phyloP scores from a whole-genome alignment of 148 eudicot species.

The Rhododendron simsii region DNA sequence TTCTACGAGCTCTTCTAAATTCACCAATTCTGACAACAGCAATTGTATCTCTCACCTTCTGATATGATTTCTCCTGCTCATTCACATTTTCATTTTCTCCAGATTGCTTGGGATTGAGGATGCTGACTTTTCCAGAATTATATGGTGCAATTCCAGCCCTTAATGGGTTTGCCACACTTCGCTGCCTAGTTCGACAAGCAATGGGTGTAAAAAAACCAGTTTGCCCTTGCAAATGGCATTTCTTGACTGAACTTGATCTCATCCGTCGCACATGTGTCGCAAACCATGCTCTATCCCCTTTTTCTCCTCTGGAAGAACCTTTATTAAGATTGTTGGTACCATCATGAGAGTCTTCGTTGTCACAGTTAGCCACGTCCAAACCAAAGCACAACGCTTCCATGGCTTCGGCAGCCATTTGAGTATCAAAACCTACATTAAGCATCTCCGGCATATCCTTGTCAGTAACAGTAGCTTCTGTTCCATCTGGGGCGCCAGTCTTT shows the following conservation, averaged over 20 bases:
- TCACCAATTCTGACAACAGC: conserved; percentile 19
- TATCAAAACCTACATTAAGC: conserved; percentile 60
- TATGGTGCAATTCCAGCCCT: not conserved
- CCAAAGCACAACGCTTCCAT: conserved; percentile 66
- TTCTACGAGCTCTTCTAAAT: conserved; percentile 20
- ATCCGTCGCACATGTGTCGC: conserved; percentile 17
- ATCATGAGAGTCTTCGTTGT: conserved; percentile 15
- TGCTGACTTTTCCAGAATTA: not conserved
- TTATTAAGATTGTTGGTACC: conserved; percentile 11
- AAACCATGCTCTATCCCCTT: conserved; percentile 11
- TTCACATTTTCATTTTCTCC: conserved; percentile 5
- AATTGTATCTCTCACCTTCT: conserved; percentile 4
- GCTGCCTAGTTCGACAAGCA: conserved; percentile 45
- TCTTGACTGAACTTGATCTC: conserved; percentile 26
- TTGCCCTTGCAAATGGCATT: conserved; percentile 16
- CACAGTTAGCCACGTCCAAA: conserved; percentile 18
- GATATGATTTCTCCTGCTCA: not conserved
- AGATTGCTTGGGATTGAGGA: conserved; percentile 1
- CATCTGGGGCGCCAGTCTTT: conserved; percentile 16
- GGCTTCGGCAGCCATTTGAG: conserved; percentile 97
- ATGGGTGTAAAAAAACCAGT: conserved; percentile 22
- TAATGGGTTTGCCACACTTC: conserved; percentile 6
- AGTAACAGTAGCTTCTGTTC: conserved; percentile 18
- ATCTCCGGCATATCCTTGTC: conserved; percentile 26
- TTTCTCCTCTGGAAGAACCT: conserved; percentile 18